Conservation (phyloP, 176 grass and related monocot species). For the Microstegium vimineum region DNA sequence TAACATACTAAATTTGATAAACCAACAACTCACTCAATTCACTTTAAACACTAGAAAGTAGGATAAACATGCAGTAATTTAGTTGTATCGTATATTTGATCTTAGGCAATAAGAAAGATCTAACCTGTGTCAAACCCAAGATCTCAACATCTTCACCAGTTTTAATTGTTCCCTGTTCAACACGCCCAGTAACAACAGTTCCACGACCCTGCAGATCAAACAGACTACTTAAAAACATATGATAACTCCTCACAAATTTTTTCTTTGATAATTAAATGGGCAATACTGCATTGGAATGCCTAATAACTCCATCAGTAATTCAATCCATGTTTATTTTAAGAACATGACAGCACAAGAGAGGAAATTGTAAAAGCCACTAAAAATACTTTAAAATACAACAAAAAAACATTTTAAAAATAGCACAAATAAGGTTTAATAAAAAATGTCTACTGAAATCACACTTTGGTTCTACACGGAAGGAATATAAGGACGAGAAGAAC, state of each 20-base stretch:
- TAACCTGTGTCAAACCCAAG: conserved; percentile 71
- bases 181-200: conserved; percentile 88
- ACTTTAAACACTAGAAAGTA: too few relatives aligned
- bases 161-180: conserved; percentile 96
- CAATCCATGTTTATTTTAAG: not conserved
- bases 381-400: too few relatives aligned
- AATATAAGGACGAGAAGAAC: not conserved
- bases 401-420: not conserved
- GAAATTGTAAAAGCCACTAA: not conserved
- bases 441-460: not conserved
- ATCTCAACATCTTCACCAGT: conserved; percentile 98
- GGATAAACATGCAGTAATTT: not conserved
- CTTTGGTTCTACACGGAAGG: too few relatives aligned
- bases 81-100: not conserved
- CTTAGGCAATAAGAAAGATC: not conserved
- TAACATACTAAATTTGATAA: not conserved
- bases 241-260: not conserved
- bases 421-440: not conserved
- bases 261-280: not conserved
- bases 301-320: not conserved
- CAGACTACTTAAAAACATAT: not conserved
- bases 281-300: not conserved
- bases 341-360: not conserved
- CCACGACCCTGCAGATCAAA: conserved; percentile 73
- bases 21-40: not conserved